Conservation (phyloP, 805 yeast genomes). For the Candida patagonica region DNA sequence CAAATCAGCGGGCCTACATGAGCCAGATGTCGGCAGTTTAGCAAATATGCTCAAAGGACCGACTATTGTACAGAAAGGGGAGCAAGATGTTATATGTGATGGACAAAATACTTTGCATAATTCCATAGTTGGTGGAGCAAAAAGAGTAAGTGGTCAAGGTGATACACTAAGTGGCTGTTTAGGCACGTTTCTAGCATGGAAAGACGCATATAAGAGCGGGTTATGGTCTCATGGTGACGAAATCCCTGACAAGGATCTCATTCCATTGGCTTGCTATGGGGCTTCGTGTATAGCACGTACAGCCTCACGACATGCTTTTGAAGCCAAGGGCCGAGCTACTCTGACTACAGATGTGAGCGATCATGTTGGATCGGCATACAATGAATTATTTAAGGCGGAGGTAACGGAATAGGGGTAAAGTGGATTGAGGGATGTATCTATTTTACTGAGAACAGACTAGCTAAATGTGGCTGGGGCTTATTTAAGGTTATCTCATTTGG, state of each 20-base stretch:
- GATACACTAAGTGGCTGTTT: constrained; percentile 82
- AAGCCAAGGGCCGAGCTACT: constrained; percentile 62
- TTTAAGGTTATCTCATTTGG: no score
- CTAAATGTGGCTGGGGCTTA: no score
- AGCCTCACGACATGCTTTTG: constrained; percentile 59
- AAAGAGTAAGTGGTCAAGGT: constrained; percentile 95
- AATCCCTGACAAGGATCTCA: constrained; percentile 26
- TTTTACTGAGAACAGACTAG: no score
- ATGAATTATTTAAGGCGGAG: constrained; percentile 30
- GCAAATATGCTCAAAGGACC: constrained; percentile 47
- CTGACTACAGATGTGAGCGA: constrained; percentile 76
- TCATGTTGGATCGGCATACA: constrained; percentile 55
- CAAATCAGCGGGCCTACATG: constrained; percentile 33
- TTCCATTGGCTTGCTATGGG: constrained; percentile 45
- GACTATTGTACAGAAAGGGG: constrained; percentile 67
- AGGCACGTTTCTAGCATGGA: constrained; percentile 80
- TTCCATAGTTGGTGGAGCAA: constrained; percentile 51
- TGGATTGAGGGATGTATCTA: no score
- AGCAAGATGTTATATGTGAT: constrained; percentile 51
- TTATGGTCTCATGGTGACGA: constrained; percentile 46
- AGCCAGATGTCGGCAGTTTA: constrained; percentile 24
- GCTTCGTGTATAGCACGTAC: constrained; percentile 60
- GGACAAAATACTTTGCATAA: constrained; percentile 36
- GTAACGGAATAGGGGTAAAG: not conserved
- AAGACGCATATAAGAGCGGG: constrained; percentile 47